Evolutionary conservation across 306 rosid species (phyloP).

Genomic region (Begonia loranthoides): DNA sequence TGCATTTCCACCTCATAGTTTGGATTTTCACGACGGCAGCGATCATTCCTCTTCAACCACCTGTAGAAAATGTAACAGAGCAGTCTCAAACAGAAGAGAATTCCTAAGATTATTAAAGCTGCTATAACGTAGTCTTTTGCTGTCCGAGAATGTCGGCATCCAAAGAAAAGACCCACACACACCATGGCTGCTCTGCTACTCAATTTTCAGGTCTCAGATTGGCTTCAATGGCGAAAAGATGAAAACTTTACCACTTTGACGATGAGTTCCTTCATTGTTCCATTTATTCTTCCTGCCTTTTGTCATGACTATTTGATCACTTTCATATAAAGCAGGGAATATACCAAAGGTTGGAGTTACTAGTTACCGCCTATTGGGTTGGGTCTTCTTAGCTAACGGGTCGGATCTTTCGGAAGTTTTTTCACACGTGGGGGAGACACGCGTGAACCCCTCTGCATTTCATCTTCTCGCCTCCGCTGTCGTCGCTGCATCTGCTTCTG

Average conservation of each 20-base stretch:
- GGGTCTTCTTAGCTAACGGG: neutral
- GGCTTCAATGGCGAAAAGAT: neutral
- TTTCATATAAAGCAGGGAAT: conserved; percentile 18
- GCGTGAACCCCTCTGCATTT: conserved; percentile 3
- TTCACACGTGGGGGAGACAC: conserved; percentile 6
- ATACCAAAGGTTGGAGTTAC: neutral
- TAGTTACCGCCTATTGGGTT: neutral
- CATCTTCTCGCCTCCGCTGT: neutral
- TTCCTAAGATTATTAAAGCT: conserved; percentile 22
- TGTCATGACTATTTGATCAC: conserved; percentile 9
- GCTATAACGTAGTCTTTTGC: conserved; percentile 17
- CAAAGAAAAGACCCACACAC: conserved; percentile 22
- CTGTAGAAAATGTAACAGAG: conserved; percentile 14
- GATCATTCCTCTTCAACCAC: conserved; percentile 4
- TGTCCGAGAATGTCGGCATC: conserved; percentile 19
- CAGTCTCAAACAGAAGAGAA: conserved; percentile 21
- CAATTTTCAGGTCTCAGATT: neutral
- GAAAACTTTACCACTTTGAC: neutral
- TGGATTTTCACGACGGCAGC: neutral
- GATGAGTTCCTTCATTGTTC: conserved; percentile 3
- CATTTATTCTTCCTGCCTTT: conserved; percentile 23
- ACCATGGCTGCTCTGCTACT: conserved; percentile 17
- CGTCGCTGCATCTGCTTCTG: neutral
- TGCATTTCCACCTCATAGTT: conserved; percentile 10
- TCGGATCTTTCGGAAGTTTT: neutral